Conservation (phyloP, 768 basidiomycete species). For the Boletus eberwhitei region DNA sequence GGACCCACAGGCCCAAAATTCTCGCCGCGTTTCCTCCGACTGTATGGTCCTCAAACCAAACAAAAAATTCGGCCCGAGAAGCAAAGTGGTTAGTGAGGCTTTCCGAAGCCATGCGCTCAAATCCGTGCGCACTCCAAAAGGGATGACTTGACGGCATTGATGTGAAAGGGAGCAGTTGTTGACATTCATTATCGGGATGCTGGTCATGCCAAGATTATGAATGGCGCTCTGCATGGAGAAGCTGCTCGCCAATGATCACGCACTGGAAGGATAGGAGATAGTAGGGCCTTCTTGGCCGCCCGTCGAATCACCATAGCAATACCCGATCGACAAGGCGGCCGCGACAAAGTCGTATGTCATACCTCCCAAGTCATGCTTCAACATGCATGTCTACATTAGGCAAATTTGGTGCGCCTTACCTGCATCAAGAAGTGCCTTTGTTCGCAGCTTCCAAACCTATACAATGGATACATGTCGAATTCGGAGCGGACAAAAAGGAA, state of each 20-base stretch:
- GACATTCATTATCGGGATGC: conserved; percentile 79
- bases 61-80: conserved; percentile 42
- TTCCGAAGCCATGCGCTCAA: conserved; percentile 79
- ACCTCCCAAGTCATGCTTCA: conserved; percentile 39
- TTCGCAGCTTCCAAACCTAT: conserved; percentile 58
- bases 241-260: background rate
- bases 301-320: conserved; percentile 75
- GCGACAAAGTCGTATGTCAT: conserved; percentile 74
- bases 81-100: conserved; percentile 62
- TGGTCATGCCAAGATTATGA: conserved; percentile 76
- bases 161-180: conserved; percentile 79
- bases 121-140: conserved; percentile 74
- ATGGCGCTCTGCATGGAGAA: conserved; percentile 53
- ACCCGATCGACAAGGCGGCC: conserved; percentile 64
- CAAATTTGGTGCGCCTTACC: conserved; percentile 35
- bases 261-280: background rate
- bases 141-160: conserved; percentile 65
- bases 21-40: conserved; percentile 48
- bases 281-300: conserved; percentile 53
- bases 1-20: conserved; percentile 69
- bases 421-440: conserved; percentile 82
- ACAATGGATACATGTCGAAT: background rate
- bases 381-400: conserved; percentile 7
- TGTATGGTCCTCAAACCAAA: conserved; percentile 41
- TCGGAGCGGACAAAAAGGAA: background rate